These are phyloP conservation scores for Trichothecium sympodiale DNA, from an alignment of 2,329 filamentous ascomycete species.

Conservation along the genomic window DNA sequence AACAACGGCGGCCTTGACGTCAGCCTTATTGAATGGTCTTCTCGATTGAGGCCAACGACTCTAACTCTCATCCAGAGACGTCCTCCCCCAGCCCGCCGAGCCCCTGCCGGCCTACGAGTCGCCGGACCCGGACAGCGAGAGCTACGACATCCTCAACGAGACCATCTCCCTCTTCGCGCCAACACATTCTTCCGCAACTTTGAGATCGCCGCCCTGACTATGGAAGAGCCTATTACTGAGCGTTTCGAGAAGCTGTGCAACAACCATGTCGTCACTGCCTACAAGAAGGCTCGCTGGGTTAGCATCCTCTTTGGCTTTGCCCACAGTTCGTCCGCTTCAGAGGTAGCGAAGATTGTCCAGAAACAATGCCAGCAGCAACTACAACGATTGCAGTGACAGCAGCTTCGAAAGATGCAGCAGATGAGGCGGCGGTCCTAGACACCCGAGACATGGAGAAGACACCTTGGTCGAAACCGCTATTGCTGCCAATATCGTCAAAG, in stretches of 20 bases:
- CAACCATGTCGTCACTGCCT: constrained; percentile 47
- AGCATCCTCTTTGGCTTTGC: constrained; percentile 58
- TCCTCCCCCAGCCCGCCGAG: constrained; percentile 51
- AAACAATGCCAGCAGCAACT: too few species aligned
- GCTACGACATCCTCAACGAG: constrained; percentile 95
- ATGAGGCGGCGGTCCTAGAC: too few species aligned
- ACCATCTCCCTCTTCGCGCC: constrained; percentile 84
- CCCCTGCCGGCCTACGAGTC: constrained; percentile 49
- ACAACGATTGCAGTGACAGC: too few species aligned
- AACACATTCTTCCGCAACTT: constrained; percentile 99
- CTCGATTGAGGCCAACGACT: too few species aligned
- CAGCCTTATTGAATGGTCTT: too few species aligned
- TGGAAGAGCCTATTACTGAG: constrained; percentile 53
- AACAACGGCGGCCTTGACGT: too few species aligned
- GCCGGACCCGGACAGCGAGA: constrained; percentile 76
- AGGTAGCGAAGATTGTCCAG: too few species aligned
- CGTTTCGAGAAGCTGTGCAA: constrained; percentile 50
- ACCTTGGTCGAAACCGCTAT: constrained; percentile 87
- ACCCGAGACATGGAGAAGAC: too few species aligned
- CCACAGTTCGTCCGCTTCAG: too few species aligned
- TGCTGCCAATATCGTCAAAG: constrained; percentile 93
- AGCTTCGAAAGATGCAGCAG: too few species aligned
- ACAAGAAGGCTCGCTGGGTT: constrained; percentile 47
- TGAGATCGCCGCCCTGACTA: constrained; percentile 70
- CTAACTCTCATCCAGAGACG: too few species aligned